These are phyloP conservation scores for Scenedesmus sp. DNA, from an alignment of 163 green algal species.

Conservation along the genomic window DNA sequence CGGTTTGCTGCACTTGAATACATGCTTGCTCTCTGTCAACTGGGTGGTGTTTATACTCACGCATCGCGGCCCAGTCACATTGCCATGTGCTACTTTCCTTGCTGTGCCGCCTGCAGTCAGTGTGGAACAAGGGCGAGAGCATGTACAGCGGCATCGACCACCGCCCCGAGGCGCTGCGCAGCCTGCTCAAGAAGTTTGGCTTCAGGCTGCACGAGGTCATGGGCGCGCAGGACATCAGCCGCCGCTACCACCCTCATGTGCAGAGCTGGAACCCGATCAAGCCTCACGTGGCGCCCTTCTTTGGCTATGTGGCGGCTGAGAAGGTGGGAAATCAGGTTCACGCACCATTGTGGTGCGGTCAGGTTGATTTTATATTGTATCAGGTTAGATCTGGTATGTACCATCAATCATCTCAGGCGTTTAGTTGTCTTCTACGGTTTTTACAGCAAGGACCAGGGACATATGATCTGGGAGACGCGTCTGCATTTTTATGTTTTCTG, in stretches of 20 bases:
- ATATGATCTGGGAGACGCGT: too few species aligned
- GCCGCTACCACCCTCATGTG: conserved; percentile 34
- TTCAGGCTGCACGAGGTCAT: conserved; percentile 45
- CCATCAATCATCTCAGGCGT: too few species aligned
- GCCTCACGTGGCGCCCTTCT: conserved; percentile 36
- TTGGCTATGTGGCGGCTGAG: conserved; percentile 44
- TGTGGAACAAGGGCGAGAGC: conserved; percentile 50
- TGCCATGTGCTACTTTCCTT: background rate
- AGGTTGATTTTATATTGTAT: too few species aligned
- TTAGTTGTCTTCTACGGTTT: too few species aligned
- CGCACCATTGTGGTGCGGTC: too few species aligned
- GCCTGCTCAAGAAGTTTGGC: conserved; percentile 50
- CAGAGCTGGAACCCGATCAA: background rate
- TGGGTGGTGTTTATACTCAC: background rate
- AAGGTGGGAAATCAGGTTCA: conserved; percentile 1
- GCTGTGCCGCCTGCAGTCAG: background rate
- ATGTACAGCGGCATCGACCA: conserved; percentile 31
- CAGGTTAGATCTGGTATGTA: too few species aligned
- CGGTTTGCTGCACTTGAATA: background rate
- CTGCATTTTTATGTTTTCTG: too few species aligned
- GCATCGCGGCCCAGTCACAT: background rate
- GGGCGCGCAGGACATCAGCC: conserved; percentile 9
- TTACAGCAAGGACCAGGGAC: too few species aligned
- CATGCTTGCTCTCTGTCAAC: background rate
- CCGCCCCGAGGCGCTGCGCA: conserved; percentile 13